Base-by-base conservation (phyloP, 1,284 basidiomycete species). In the Waitea zeae region DNA sequence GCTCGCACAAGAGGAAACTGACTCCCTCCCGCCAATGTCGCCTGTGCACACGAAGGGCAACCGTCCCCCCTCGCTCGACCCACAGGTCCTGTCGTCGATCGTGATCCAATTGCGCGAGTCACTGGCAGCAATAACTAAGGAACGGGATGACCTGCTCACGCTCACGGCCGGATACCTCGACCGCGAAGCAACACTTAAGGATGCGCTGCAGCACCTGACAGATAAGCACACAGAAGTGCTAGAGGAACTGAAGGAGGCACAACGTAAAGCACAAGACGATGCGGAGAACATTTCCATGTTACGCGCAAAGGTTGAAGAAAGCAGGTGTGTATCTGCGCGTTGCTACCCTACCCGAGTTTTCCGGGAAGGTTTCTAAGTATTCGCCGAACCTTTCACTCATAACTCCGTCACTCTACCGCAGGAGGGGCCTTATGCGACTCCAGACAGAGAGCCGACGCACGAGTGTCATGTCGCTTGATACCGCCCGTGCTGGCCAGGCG, bases 251-350 rank as follows among this genome's bases (percentile, higher is more conserved):
- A 59, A 64, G 34, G 59, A 61, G 14, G 67, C 80, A 31, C 61
- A 55, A 39, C 59, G 53, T 47, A 74, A 75, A 54, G 64, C 67
- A 34, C 69, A 68, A 42, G 78, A 81, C 30, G 83, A 89, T 31
- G 81, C 86, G 45, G 78, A 87, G 44, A 76, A 77, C 33, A 86
- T 93, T 26, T 59, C 67, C 7, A 61, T 86, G 51, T 59, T 95
- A 28, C 66, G 89, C 20, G 66, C 72, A 13, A 90, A 88, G 50
- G 81, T 93, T n/a, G 88, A 93, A 46, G 82, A 89, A 52, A 87
- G 83, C 54, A 65, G 89, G 79, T 78, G 46, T n/a, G n/a, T n/a
- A n/a, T n/a, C n/a, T n/a, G n/a, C n/a, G n/a, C 26, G 64, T 54
- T 15, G 7, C 14, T 27, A 20, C 17, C n/a, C 24, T 28, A 17